Evolutionary conservation across 352 stramenopile species (phyloP).

Genomic region (Phytophthora fragariae): DNA sequence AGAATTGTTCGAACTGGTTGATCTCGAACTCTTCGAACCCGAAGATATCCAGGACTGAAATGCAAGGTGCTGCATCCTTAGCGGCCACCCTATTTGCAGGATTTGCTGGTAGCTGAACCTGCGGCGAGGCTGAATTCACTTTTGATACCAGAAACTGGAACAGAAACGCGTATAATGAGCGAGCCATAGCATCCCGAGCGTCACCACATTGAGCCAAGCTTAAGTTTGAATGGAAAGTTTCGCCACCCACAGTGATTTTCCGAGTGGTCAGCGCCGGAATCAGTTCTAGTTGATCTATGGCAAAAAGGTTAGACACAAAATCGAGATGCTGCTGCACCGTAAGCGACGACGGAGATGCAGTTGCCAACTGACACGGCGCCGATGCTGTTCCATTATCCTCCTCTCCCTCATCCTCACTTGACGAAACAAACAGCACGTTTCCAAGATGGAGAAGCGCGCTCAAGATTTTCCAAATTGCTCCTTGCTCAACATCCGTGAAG

Average conservation of each 20-base stretch:
- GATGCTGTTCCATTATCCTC: slow-evolving; percentile 47
- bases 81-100: slow-evolving; percentile 20
- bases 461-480: slow-evolving; percentile 71
- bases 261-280: slow-evolving; percentile 63
- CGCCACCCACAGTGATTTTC: slow-evolving; percentile 76
- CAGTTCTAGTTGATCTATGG: slow-evolving; percentile 56
- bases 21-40: slow-evolving; percentile 90
- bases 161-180: slow-evolving; percentile 82
- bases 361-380: slow-evolving; percentile 48
- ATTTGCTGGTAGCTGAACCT: slow-evolving; percentile 18
- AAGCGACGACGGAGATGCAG: slow-evolving; percentile 44
- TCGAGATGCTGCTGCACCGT: slow-evolving; percentile 51
- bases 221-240: slow-evolving; percentile 74
- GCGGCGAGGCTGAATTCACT: slow-evolving; percentile 67
- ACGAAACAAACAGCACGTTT: slow-evolving; percentile 76
- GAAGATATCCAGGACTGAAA: slow-evolving; percentile 92
- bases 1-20: slow-evolving; percentile 87
- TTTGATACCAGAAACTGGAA: slow-evolving; percentile 88
- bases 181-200: slow-evolving; percentile 74
- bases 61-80: slow-evolving; percentile 50
- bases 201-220: slow-evolving; percentile 73
- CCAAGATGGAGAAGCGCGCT: slow-evolving; percentile 85
- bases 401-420: slow-evolving; percentile 62
- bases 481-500: slow-evolving; percentile 68
- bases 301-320: slow-evolving; percentile 52